These are phyloP conservation scores for Botrytis byssoidea DNA, from an alignment of 2,329 filamentous ascomycete species.

Conservation along the genomic window DNA sequence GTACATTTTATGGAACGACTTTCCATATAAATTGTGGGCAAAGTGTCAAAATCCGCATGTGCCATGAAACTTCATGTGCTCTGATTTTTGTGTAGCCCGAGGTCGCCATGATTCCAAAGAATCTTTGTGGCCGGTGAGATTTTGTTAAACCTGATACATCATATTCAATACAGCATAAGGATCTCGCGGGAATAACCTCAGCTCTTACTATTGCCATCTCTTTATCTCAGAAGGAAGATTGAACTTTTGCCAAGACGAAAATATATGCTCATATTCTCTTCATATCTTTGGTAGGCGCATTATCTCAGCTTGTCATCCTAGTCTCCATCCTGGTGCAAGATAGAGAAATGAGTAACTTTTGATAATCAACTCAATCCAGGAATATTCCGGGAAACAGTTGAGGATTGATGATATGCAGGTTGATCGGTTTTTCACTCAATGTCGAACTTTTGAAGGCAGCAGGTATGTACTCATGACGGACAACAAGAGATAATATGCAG, in stretches of 20 bases:
- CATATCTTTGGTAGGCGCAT: neutral
- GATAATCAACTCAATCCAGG: neutral
- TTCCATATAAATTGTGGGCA: neutral
- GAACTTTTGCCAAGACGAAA: conserved; percentile 11
- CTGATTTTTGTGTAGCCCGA: neutral
- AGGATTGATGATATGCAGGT: neutral
- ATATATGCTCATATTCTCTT: conserved; percentile 4
- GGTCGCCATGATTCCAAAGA: neutral
- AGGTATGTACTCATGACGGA: conserved; percentile 1
- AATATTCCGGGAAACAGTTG: neutral
- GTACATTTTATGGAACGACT: neutral
- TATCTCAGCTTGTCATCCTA: neutral
- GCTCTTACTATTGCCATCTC: neutral
- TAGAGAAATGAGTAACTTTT: neutral
- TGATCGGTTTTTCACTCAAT: neutral
- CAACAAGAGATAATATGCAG: neutral
- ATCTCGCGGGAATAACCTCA: neutral
- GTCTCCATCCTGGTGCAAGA: neutral
- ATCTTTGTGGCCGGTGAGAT: neutral
- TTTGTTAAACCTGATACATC: neutral
- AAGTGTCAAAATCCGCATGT: neutral
- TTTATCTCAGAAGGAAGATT: neutral
- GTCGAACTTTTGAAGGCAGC: conserved; percentile 1
- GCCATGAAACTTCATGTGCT: neutral
- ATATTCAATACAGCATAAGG: neutral